These are phyloP conservation scores for Nicotiana sylvestris DNA, from an alignment of 257 asterid species.

Conservation along the genomic window DNA sequence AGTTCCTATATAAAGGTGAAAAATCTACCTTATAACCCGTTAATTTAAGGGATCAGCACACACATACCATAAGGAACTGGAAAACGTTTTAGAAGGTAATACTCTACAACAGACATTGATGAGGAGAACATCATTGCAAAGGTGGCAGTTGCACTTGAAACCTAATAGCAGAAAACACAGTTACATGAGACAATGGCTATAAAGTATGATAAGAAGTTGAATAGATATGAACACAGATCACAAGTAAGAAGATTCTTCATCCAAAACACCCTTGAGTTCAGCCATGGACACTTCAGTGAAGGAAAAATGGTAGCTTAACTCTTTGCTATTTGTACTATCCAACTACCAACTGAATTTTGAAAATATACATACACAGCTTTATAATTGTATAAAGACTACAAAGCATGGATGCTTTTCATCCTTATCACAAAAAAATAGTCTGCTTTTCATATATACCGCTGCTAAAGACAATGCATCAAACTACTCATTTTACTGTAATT, in stretches of 20 bases:
- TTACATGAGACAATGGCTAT: background rate
- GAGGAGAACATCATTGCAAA: conserved; percentile 99
- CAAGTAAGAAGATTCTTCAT: background rate
- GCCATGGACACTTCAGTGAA: background rate
- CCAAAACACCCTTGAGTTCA: background rate
- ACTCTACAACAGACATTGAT: conserved; percentile 96
- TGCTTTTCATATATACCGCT: background rate
- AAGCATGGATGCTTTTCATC: too few species aligned
- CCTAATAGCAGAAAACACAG: conserved; percentile 37
- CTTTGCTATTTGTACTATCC: background rate
- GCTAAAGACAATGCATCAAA: background rate
- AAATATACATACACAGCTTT: background rate
- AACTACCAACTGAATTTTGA: background rate
- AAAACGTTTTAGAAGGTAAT: conserved; percentile 83
- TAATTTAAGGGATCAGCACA: conserved; percentile 11
- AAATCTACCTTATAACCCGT: background rate
- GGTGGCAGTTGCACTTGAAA: conserved; percentile 98
- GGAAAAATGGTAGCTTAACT: background rate
- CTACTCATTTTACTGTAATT: background rate
- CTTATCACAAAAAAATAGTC: too few species aligned
- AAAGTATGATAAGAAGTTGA: background rate
- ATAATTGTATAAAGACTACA: background rate
- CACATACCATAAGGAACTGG: conserved; percentile 90
- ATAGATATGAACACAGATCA: background rate
- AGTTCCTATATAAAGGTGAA: background rate